Evolutionary conservation across 169 alveolate genomes (phyloP).

Genomic region (Eimeria necatrix): DNA sequence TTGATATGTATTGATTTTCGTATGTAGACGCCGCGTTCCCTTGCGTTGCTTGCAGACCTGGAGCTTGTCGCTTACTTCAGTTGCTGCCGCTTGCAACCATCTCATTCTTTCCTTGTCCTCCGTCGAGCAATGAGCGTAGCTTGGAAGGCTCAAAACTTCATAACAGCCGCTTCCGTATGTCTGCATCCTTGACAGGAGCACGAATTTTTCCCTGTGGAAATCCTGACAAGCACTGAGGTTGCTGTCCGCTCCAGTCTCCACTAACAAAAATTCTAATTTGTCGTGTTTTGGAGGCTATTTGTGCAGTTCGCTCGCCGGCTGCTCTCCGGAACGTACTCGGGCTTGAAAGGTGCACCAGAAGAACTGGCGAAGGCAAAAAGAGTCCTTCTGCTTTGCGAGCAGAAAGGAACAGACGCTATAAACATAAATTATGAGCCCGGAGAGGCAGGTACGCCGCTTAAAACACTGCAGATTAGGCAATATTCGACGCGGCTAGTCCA

Average conservation of each 20-base stretch:
- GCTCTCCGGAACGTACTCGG: slow-evolving; percentile 60
- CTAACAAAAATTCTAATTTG: neutral
- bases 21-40: neutral
- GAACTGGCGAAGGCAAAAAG: slow-evolving; percentile 83
- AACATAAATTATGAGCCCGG: slow-evolving; percentile 84
- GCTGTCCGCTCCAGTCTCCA: neutral
- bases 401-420: slow-evolving; percentile 86
- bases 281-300: neutral
- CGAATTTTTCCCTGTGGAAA: neutral
- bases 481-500: too few species aligned
- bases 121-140: slow-evolving; percentile 86
- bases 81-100: slow-evolving; percentile 86
- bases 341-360: slow-evolving; percentile 69
- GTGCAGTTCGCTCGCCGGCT: slow-evolving; percentile 81
- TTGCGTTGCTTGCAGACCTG: slow-evolving; percentile 66
- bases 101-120: slow-evolving; percentile 84
- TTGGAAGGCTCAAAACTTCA: slow-evolving; percentile 85
- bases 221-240: neutral
- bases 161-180: slow-evolving; percentile 86
- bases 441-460: slow-evolving; percentile 65
- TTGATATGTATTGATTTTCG: too few species aligned
- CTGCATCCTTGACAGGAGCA: slow-evolving; percentile 49
- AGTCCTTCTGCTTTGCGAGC: slow-evolving; percentile 85
- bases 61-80: slow-evolving; percentile 87
- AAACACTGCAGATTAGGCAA: neutral